Conservation (phyloP, 176 grass and related monocot genomes). For the Oryza meyeriana region DNA sequence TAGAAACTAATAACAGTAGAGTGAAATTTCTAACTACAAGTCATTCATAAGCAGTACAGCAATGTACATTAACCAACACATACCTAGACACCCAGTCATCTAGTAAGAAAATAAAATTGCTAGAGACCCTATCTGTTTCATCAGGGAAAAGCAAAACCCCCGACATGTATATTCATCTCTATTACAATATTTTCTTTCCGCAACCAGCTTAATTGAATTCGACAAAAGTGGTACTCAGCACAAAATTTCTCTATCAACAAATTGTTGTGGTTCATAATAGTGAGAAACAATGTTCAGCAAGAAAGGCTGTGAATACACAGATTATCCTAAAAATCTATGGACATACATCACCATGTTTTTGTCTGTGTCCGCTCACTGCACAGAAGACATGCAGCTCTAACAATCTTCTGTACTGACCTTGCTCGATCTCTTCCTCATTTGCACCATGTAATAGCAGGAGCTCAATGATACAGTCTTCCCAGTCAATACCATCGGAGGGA, state of each 20-base stretch:
- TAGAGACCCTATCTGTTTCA: not conserved
- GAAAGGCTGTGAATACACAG: not conserved
- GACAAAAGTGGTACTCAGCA: conserved; percentile 1
- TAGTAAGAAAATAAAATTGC: not conserved
- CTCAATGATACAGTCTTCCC: conserved; percentile 89
- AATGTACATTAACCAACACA: conserved; percentile 22
- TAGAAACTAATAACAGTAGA: not conserved
- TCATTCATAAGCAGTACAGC: conserved; percentile 2
- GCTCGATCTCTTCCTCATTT: conserved; percentile 77
- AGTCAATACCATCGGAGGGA: conserved; percentile 51
- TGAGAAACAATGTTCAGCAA: conserved; percentile 14
- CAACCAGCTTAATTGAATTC: conserved; percentile 21
- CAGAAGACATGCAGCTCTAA: conserved; percentile 69
- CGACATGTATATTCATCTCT: not conserved
- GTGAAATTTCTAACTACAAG: not conserved
- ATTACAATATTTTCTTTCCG: not conserved
- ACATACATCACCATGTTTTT: conserved; percentile 1
- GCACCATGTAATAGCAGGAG: conserved; percentile 75
- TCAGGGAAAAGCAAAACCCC: not conserved
- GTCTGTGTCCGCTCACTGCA: conserved; percentile 23
- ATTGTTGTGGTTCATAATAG: not conserved
- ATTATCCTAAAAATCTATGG: not conserved
- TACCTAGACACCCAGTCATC: not conserved
- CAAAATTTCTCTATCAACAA: conserved; percentile 10
- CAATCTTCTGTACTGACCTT: conserved; percentile 88